Percentiles rank a stretch among this genome's conserved stretches.
These are phyloP conservation scores for Oryza brachyantha DNA, from an alignment of 176 grass and related monocot genomes.

Conservation along the genomic window DNA sequence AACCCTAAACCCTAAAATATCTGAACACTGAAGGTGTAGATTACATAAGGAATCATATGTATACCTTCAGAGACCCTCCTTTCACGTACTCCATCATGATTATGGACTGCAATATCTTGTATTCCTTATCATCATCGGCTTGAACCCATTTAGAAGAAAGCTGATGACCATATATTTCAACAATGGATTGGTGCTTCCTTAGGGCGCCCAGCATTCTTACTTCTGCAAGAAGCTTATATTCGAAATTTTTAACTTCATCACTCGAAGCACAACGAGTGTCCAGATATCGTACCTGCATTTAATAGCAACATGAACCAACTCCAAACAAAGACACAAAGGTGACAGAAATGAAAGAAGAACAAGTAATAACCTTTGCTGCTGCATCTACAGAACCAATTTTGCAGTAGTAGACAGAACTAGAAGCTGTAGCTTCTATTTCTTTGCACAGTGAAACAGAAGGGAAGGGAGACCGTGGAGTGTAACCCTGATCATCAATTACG, in stretches of 20 bases:
- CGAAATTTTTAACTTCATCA: conserved; percentile 71
- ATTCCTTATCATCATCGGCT: conserved; percentile 60
- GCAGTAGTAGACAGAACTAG: conserved; percentile 63
- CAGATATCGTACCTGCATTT: conserved; percentile 63
- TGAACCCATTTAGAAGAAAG: conserved; percentile 90
- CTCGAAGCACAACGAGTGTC: conserved; percentile 47
- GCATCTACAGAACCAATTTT: conserved; percentile 84
- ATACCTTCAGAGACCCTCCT: conserved; percentile 89
- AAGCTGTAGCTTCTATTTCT: conserved; percentile 62
- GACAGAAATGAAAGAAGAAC: conserved; percentile 6
- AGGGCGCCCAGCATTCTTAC: conserved; percentile 87
- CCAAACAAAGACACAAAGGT: not conserved
- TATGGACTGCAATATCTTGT: conserved; percentile 81
- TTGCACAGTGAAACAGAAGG: conserved; percentile 49
- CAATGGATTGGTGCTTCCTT: conserved; percentile 81
- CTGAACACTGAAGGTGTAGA: conserved; percentile 15
- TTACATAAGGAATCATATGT: not conserved
- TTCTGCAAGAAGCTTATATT: conserved; percentile 82
- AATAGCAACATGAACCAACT: conserved; percentile 19
- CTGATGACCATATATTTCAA: conserved; percentile 92
- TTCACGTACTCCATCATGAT: conserved; percentile 94
- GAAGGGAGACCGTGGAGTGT: conserved; percentile 50
- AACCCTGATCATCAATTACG: conserved; percentile 40
- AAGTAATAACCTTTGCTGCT: conserved; percentile 74
- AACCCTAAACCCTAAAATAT: no score